Percentiles rank a stretch among this genome's conserved stretches.
Conservation (phyloP, 2,329 filamentous ascomycete species). For the Aspergillus aculeatus region DNA sequence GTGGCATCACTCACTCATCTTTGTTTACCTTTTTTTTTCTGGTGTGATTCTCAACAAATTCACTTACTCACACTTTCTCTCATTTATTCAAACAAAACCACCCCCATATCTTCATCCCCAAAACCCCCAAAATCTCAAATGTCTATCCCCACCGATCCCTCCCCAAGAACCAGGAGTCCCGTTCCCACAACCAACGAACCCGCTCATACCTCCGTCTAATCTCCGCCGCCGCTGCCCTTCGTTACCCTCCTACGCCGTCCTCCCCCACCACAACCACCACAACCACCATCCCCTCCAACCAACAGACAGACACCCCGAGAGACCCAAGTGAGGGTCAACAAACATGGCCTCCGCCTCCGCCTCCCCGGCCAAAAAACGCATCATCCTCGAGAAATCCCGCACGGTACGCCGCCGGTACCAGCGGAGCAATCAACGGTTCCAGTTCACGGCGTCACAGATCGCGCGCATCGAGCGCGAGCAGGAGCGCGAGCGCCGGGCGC, state of each 20-base stretch:
- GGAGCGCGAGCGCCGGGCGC: conserved; percentile 40
- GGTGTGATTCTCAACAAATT: background rate
- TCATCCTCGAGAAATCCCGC: conserved; percentile 40
- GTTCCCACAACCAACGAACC: background rate
- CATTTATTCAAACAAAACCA: background rate
- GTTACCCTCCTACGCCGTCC: background rate
- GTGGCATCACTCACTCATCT: background rate
- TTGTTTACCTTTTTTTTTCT: background rate
- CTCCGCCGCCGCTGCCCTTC: background rate
- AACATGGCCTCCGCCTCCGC: no score
- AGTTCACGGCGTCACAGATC: conserved; percentile 37
- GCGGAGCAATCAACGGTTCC: conserved; percentile 37
- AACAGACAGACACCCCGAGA: background rate
- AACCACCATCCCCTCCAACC: background rate
- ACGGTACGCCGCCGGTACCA: conserved; percentile 40
- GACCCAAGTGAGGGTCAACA: no score
- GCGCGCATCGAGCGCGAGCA: conserved; percentile 43
- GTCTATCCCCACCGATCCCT: background rate
- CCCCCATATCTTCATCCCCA: background rate
- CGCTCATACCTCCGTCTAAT: background rate
- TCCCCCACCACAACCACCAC: no score
- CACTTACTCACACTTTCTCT: background rate
- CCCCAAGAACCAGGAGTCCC: background rate
- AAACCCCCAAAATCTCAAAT: background rate
- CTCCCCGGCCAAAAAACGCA: conserved; percentile 16